Conservation (phyloP, 2,329 filamentous ascomycete species). For the Sclerotinia minor region DNA sequence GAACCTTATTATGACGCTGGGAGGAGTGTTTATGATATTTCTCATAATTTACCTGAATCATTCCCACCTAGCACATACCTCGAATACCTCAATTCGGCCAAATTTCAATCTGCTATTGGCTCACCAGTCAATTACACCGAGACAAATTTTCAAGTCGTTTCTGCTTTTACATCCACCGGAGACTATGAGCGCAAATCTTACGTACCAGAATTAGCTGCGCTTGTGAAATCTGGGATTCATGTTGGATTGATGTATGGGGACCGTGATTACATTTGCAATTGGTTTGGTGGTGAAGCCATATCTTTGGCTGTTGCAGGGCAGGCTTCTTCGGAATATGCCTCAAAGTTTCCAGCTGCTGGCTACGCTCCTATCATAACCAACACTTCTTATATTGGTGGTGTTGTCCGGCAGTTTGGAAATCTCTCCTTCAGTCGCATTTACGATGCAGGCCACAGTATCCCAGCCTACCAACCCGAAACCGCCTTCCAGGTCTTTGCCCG, state of each 20-base stretch:
- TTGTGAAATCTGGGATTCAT: slow-evolving; percentile 63
- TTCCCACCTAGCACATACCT: slow-evolving; percentile 63
- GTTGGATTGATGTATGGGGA: slow-evolving; percentile 72
- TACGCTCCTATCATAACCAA: slow-evolving; percentile 73
- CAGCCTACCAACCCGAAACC: slow-evolving; percentile 56
- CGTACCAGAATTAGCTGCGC: slow-evolving; percentile 57
- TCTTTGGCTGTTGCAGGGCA: slow-evolving; percentile 61
- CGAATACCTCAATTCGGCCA: slow-evolving; percentile 64
- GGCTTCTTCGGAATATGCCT: slow-evolving; percentile 49
- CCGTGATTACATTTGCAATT: slow-evolving; percentile 64
- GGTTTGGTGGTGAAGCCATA: slow-evolving; percentile 74
- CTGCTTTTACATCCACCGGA: slow-evolving; percentile 52
- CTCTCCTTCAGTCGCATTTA: slow-evolving; percentile 67
- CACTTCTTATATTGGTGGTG: slow-evolving; percentile 66
- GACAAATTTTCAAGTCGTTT: slow-evolving; percentile 49
- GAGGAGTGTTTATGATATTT: slow-evolving; percentile 44
- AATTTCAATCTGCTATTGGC: slow-evolving; percentile 61
- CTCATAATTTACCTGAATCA: slow-evolving; percentile 50
- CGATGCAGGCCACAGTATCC: slow-evolving; percentile 65
- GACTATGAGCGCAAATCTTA: slow-evolving; percentile 66
- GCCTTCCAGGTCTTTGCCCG: slow-evolving; percentile 58
- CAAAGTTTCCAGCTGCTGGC: slow-evolving; percentile 63
- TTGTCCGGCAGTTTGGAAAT: slow-evolving; percentile 75
- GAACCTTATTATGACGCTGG: slow-evolving; percentile 41
- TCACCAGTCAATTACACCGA: slow-evolving; percentile 61